Conservation (phyloP, 805 yeast genomes). For the Suhomyces sp. region DNA sequence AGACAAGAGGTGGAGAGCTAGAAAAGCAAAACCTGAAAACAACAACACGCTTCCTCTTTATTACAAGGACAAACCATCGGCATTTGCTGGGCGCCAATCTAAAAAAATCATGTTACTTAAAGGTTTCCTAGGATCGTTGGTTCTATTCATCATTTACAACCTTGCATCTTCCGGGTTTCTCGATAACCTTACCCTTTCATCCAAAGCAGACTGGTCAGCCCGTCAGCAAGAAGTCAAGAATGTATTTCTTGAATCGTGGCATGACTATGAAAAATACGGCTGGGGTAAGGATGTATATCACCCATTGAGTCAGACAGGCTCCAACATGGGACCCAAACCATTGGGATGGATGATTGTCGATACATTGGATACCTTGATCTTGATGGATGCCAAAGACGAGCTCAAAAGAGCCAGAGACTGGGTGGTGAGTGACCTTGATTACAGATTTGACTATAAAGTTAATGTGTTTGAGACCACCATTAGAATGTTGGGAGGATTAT, state of each 20-base stretch:
- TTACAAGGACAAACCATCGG: conserved; percentile 33
- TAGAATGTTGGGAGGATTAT: conserved; percentile 89
- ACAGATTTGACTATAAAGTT: conserved; percentile 69
- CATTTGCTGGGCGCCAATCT: neutral
- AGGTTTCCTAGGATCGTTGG: conserved; percentile 38
- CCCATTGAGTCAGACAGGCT: conserved; percentile 61
- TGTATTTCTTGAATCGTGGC: conserved; percentile 78
- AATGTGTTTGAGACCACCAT: conserved; percentile 93
- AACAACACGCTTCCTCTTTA: conserved; percentile 27
- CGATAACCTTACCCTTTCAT: conserved; percentile 4
- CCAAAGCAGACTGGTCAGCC: conserved; percentile 37
- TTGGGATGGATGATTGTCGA: conserved; percentile 94
- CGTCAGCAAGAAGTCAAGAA: conserved; percentile 57
- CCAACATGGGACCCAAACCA: conserved; percentile 77
- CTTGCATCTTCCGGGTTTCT: conserved; percentile 9
- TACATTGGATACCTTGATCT: conserved; percentile 73
- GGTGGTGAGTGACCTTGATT: conserved; percentile 68
- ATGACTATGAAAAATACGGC: conserved; percentile 66
- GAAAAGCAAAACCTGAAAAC: conserved; percentile 7
- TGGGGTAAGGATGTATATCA: conserved; percentile 82
- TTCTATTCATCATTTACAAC: conserved; percentile 41
- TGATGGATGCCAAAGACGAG: conserved; percentile 71
- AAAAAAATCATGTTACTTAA: conserved; percentile 37
- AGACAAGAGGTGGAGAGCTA: conserved; percentile 20
- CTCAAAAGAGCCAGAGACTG: conserved; percentile 64